phyloP scores from a whole-genome alignment of 73 alveolate species.

The Paraurostyla sp. region DNA sequence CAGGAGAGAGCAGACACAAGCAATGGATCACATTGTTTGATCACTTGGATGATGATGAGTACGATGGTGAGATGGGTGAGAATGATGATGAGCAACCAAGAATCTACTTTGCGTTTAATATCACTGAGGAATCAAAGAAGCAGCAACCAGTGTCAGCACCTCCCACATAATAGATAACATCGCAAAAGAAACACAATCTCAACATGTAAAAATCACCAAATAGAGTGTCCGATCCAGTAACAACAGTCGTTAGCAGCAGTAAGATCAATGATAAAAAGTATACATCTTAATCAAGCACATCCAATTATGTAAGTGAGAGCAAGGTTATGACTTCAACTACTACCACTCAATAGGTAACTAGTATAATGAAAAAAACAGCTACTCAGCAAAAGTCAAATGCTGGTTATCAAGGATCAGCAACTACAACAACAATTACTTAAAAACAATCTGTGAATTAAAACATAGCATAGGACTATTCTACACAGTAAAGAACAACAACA shows the following conservation, averaged over 20 bases:
- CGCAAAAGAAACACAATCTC: conserved; percentile 20
- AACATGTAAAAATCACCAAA: conserved; percentile 35
- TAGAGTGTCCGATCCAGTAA: neutral
- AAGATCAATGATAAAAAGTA: neutral
- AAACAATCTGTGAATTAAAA: neutral
- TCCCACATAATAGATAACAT: neutral
- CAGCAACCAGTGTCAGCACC: neutral
- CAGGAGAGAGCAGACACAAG: conserved; percentile 48
- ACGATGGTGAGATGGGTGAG: conserved; percentile 76
- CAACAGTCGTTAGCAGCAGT: neutral
- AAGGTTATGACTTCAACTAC: neutral
- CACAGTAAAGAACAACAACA: neutral
- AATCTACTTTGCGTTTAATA: conserved; percentile 47
- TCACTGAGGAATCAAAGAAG: neutral
- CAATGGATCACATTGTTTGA: conserved; percentile 77
- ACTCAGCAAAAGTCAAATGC: neutral
- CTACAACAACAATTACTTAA: neutral
- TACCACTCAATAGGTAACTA: neutral
- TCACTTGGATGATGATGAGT: conserved; percentile 77
- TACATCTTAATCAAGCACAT: neutral
- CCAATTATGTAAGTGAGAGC: too few species aligned
- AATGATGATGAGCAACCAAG: conserved; percentile 74
- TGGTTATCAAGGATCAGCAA: neutral
- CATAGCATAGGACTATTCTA: neutral
- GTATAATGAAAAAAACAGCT: neutral